These are phyloP conservation scores for Ganoderma resinaceum DNA, from an alignment of 1,284 basidiomycete genomes.

Conservation along the genomic window DNA sequence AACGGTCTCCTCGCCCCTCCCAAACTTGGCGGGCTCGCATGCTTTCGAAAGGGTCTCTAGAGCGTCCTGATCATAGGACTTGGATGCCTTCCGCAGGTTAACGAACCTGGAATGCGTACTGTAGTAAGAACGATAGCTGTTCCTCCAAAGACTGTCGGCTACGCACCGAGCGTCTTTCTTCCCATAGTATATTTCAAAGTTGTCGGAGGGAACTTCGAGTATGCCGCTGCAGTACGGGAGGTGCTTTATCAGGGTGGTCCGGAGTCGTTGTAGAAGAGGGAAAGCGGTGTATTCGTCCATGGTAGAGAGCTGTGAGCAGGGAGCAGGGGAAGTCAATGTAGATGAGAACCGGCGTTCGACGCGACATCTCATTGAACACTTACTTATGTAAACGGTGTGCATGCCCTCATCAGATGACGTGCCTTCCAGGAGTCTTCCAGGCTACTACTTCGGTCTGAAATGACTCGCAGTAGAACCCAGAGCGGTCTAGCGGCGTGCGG, in stretches of 20 bases:
- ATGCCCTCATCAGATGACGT: not conserved
- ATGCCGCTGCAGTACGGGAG: conserved; percentile 22
- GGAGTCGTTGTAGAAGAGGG: conserved; percentile 1
- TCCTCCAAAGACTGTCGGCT: not conserved
- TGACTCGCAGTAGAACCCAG: not conserved
- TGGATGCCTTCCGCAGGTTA: not conserved
- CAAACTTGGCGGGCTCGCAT: not conserved
- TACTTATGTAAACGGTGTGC: not conserved
- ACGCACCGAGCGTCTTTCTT: conserved; percentile 15
- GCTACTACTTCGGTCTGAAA: not conserved
- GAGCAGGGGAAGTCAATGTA: not conserved
- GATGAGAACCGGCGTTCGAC: not conserved
- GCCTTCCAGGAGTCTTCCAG: too few species aligned
- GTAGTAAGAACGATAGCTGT: not conserved
- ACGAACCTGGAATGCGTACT: not conserved
- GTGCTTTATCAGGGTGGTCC: not conserved
- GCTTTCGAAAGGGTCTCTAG: not conserved
- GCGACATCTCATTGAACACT: not conserved
- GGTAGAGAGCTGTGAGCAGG: not conserved
- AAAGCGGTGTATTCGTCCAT: not conserved
- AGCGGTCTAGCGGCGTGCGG: not conserved
- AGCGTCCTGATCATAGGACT: not conserved
- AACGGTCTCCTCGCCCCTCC: not conserved
- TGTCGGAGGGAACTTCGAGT: not conserved
- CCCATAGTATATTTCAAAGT: conserved; percentile 26